Evolutionary conservation across 495 filamentous ascomycete species (phyloP).

Genomic region (Tuber umbilicatum): DNA sequence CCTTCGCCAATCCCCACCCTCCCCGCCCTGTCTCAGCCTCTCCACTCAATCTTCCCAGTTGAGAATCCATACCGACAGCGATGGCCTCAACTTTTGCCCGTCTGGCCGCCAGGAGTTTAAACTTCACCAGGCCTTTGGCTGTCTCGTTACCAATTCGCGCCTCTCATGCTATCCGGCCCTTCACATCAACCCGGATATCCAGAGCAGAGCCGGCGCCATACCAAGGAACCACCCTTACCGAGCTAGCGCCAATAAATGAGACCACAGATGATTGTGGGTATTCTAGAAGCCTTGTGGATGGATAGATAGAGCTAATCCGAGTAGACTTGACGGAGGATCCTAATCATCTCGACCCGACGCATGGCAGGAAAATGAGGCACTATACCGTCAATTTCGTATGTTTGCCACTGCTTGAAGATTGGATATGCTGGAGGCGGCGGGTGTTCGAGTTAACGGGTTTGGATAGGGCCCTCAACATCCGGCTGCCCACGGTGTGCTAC

Average conservation of each 20-base stretch:
- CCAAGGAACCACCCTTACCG: constrained; percentile 32
- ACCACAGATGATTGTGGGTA: constrained; percentile 14
- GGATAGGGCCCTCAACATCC: constrained; percentile 84
- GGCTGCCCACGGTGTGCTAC: constrained; percentile 95
- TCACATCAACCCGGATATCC: constrained; percentile 22
- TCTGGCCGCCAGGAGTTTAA: constrained; percentile 61
- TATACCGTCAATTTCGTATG: constrained; percentile 93
- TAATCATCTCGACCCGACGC: constrained; percentile 42
- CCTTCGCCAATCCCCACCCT: not conserved
- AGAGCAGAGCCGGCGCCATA: constrained; percentile 20
- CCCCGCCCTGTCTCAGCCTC: constrained; percentile 11
- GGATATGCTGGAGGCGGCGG: not conserved
- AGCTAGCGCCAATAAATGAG: constrained; percentile 8
- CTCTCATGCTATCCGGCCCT: constrained; percentile 19
- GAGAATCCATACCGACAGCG: constrained; percentile 35
- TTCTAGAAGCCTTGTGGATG: not conserved
- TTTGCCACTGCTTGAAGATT: not conserved
- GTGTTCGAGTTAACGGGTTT: constrained; percentile 9
- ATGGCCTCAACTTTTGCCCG: constrained; percentile 65
- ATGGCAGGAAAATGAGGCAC: constrained; percentile 84
- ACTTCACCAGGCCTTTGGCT: constrained; percentile 43
- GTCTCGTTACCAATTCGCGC: constrained; percentile 18
- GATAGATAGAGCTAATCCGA: constrained; percentile 3
- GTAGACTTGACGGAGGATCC: constrained; percentile 19
- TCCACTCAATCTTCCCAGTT: constrained; percentile 31